Percentiles rank a stretch among this genome's conserved stretches.
phyloP scores from a whole-genome alignment of 441 rosid species.

The Hura crepitans region DNA sequence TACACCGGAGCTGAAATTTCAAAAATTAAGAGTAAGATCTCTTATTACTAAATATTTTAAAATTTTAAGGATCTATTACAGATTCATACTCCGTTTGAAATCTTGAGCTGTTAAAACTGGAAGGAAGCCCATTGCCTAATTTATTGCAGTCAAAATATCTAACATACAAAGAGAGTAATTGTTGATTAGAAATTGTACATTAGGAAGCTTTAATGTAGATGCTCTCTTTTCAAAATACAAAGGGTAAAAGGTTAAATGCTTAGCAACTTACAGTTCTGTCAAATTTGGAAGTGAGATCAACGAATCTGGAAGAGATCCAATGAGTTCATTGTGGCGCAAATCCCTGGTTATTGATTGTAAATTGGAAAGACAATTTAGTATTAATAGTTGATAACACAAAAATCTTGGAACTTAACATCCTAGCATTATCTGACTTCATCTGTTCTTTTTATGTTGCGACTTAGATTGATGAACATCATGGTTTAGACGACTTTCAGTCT shows the following conservation, averaged over 20 bases:
- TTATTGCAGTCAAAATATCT: conserved; percentile 58
- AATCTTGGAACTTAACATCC: background rate
- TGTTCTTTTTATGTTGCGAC: too few species aligned
- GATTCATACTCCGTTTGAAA: conserved; percentile 48
- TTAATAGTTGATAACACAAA: background rate
- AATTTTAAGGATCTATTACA: conserved; percentile 12
- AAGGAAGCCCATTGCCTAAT: conserved; percentile 28
- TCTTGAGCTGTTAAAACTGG: conserved; percentile 29
- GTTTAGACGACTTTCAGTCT: too few species aligned
- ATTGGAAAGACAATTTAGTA: background rate
- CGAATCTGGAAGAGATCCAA: conserved; percentile 38
- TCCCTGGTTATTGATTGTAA: conserved; percentile 43
- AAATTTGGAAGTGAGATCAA: conserved; percentile 36
- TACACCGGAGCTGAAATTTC: conserved; percentile 42
- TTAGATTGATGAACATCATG: too few species aligned
- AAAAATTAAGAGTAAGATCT: conserved; percentile 19
- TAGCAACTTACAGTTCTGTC: conserved; percentile 42
- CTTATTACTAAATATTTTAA: background rate
- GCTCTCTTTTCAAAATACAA: conserved; percentile 1
- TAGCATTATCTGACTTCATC: too few species aligned
- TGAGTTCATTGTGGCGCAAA: conserved; percentile 46
- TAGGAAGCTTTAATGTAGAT: background rate
- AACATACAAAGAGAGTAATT: conserved; percentile 20
- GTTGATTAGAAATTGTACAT: conserved; percentile 11
- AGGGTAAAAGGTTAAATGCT: background rate